Evolutionary conservation across 2,329 filamentous ascomycete species (phyloP).

Genomic region (Chrysosphaeria jannelii): DNA sequence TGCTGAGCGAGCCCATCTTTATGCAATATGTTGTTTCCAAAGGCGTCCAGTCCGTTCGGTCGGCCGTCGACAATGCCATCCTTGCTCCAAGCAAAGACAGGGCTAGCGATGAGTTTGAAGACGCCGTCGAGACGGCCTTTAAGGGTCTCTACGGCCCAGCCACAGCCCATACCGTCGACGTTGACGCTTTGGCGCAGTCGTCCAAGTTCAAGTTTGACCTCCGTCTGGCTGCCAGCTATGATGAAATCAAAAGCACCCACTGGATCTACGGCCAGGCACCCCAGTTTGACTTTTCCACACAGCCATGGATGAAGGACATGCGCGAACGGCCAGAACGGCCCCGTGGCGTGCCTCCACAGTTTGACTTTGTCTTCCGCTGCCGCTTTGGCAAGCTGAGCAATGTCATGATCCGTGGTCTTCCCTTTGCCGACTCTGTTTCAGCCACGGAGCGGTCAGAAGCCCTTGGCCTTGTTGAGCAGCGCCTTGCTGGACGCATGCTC

Average conservation of each 20-base stretch:
- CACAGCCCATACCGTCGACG: slow-evolving; percentile 9
- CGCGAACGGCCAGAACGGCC: slow-evolving; percentile 21
- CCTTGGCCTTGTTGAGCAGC: slow-evolving; percentile 3
- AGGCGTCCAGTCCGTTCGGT: slow-evolving; percentile 77
- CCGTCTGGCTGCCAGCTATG: slow-evolving; percentile 20
- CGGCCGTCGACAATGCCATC: slow-evolving; percentile 45
- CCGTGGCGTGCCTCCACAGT: slow-evolving; percentile 12
- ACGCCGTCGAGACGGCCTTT: slow-evolving; percentile 35
- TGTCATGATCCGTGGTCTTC: slow-evolving; percentile 6
- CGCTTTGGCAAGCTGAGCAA: slow-evolving; percentile 12
- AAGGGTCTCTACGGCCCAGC: slow-evolving; percentile 26
- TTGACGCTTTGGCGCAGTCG: slow-evolving; percentile 19
- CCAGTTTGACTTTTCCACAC: slow-evolving; percentile 41
- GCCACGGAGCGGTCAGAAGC: not conserved
- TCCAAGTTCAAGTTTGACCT: slow-evolving; percentile 12
- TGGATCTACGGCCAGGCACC: slow-evolving; percentile 78
- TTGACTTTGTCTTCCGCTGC: slow-evolving; percentile 10
- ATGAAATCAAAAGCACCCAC: slow-evolving; percentile 29
- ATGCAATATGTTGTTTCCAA: slow-evolving; percentile 46
- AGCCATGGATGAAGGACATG: slow-evolving; percentile 26
- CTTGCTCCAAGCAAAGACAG: not conserved
- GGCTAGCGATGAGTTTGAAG: slow-evolving; percentile 12
- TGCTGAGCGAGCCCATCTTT: slow-evolving; percentile 44
- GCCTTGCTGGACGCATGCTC: slow-evolving; percentile 6
- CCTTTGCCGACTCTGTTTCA: slow-evolving; percentile 1